Percentiles rank a stretch among this genome's conserved stretches.
phyloP scores from a whole-genome alignment of 2,329 filamentous ascomycete species.

The Trichophyton simii region DNA sequence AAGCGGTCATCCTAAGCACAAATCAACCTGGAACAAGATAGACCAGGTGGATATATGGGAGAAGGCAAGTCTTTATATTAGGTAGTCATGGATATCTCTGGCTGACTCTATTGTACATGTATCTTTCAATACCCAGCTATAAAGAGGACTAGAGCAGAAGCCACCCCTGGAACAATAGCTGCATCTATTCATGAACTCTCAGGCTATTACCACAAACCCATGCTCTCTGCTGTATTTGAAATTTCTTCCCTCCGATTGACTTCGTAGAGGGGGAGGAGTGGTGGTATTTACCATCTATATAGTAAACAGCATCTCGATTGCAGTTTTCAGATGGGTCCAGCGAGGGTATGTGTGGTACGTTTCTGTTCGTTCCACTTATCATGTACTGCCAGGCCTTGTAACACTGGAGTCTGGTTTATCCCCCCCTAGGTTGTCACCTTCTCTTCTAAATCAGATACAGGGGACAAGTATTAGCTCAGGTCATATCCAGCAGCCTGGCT shows the following conservation, averaged over 20 bases:
- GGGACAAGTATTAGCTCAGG: slow-evolving; percentile 15
- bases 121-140: background rate
- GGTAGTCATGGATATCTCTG: background rate
- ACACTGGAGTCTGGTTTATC: background rate
- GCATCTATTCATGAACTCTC: background rate
- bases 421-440: background rate
- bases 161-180: background rate
- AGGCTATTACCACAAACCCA: background rate
- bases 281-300: background rate
- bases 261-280: background rate
- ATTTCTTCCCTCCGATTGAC: too few relatives aligned
- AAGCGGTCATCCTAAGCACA: background rate
- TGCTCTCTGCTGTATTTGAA: background rate
- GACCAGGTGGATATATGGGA: background rate
- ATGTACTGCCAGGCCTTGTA: background rate
- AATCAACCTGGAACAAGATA: background rate
- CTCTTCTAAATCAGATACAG: background rate
- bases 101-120: background rate
- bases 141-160: background rate
- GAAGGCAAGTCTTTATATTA: background rate
- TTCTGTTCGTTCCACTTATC: background rate
- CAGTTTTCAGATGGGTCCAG: background rate
- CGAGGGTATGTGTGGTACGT: background rate
- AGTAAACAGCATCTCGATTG: background rate
- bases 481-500: slow-evolving; percentile 28